Percentiles rank a stretch among this genome's conserved stretches.
Evolutionary conservation across 208 protist genomes (phyloP).

Genomic region (Tetramitus jugosus): DNA sequence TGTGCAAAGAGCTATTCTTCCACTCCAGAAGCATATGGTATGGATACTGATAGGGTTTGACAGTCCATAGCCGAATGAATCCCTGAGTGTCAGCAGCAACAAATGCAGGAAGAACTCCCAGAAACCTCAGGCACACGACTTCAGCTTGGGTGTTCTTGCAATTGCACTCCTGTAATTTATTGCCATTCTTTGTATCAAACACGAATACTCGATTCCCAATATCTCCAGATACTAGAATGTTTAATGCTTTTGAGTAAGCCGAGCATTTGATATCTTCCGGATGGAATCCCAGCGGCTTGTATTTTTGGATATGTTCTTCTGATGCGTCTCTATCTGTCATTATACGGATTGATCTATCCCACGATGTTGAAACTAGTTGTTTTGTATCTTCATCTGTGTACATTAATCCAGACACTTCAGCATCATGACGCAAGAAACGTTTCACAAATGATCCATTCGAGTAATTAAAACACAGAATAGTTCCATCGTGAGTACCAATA

Average conservation of each 20-base stretch:
- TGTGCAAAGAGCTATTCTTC: neutral
- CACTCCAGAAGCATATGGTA: neutral
- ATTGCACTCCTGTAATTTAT: neutral
- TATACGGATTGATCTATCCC: neutral
- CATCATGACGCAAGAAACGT: neutral
- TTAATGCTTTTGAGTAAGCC: neutral
- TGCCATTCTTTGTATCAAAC: neutral
- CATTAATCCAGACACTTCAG: neutral
- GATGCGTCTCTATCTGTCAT: neutral
- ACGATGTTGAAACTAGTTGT: neutral
- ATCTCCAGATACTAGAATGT: neutral
- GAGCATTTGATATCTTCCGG: neutral
- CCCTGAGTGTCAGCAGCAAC: neutral
- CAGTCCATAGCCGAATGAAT: neutral
- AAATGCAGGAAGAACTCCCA: neutral
- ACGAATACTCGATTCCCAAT: neutral
- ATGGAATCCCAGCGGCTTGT: neutral
- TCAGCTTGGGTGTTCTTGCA: neutral
- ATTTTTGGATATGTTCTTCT: neutral
- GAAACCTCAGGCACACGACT: neutral
- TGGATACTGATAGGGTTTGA: neutral
- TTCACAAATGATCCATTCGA: conserved; percentile 12
- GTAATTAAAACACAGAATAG: conserved; percentile 12
- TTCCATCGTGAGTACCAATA: conserved; percentile 21
- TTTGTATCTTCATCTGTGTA: conserved; percentile 8